Percentiles rank a stretch among this genome's conserved stretches.
phyloP scores from a whole-genome alignment of 768 basidiomycete genomes.

The Collybiopsis luxurians region DNA sequence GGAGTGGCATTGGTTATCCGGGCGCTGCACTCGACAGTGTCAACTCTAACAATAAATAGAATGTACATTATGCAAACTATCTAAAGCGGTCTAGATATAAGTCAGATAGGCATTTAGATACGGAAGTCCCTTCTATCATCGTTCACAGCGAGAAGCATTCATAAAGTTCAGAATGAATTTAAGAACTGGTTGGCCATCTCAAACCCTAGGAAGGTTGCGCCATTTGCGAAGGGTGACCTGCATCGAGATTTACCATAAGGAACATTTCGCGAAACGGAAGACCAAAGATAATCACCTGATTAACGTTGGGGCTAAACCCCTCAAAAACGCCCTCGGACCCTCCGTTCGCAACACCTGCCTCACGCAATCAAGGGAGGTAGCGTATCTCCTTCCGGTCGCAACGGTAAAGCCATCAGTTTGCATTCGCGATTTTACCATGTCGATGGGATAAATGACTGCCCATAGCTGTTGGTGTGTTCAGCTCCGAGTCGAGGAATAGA shows the following conservation, averaged over 20 bases:
- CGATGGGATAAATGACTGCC: conserved; percentile 93
- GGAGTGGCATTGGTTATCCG: too few relatives aligned
- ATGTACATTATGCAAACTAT: too few relatives aligned
- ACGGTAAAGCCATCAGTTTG: conserved; percentile 89
- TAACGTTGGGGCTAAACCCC: conserved; percentile 89
- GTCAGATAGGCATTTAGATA: too few relatives aligned
- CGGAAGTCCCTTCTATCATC: too few relatives aligned
- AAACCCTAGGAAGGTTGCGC: conserved; percentile 94
- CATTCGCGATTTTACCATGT: conserved; percentile 95
- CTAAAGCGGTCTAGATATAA: too few relatives aligned
- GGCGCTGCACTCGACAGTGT: too few relatives aligned
- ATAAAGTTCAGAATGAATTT: conserved; percentile 31
- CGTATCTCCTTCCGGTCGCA: conserved; percentile 78
- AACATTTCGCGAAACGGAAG: conserved; percentile 1
- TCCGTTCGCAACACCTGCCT: conserved; percentile 81
- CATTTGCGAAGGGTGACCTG: conserved; percentile 95
- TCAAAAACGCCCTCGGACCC: conserved; percentile 82
- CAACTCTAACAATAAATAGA: too few relatives aligned
- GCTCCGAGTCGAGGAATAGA: neutral
- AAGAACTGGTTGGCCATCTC: conserved; percentile 84
- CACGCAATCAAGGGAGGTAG: conserved; percentile 78
- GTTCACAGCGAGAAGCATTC: too few relatives aligned
- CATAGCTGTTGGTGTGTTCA: conserved; percentile 53
- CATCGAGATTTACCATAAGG: conserved; percentile 5
- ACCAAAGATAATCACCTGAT: conserved; percentile 62